These are phyloP conservation scores for Ogataea philodendri DNA, from an alignment of 805 yeast species.

Conservation along the genomic window DNA sequence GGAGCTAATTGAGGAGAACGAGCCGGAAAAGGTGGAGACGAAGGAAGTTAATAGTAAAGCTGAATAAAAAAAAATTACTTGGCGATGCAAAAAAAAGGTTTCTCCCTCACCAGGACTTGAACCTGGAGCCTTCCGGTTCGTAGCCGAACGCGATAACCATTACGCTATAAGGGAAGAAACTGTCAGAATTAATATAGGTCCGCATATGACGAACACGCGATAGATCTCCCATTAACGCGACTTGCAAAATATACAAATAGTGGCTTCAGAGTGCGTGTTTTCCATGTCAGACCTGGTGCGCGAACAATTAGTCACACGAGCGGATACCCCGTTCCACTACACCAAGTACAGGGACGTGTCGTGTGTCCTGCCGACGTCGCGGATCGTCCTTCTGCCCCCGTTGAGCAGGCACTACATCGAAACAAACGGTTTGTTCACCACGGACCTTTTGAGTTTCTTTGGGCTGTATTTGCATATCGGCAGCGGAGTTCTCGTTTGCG, in stretches of 20 bases:
- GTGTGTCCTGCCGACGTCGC: slow-evolving; percentile 16
- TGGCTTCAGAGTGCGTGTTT: slow-evolving; percentile 5
- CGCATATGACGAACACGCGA: background rate
- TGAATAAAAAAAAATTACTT: slow-evolving; percentile 32
- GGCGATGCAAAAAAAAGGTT: slow-evolving; percentile 13
- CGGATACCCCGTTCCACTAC: slow-evolving; percentile 20
- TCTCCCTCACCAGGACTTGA: slow-evolving; percentile 52
- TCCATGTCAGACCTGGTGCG: slow-evolving; percentile 15
- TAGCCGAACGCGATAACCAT: slow-evolving; percentile 36
- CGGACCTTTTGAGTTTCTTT: slow-evolving; percentile 26
- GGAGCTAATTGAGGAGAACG: slow-evolving; percentile 40
- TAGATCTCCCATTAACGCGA: background rate
- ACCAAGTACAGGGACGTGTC: slow-evolving; percentile 23
- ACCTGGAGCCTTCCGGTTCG: slow-evolving; percentile 46
- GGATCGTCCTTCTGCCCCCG: slow-evolving; percentile 17
- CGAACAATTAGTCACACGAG: slow-evolving; percentile 28
- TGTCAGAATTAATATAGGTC: slow-evolving; percentile 1
- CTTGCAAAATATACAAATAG: too few relatives aligned
- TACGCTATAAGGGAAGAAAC: slow-evolving; percentile 32
- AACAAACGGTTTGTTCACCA: slow-evolving; percentile 14
- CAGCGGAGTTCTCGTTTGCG: slow-evolving; percentile 23
- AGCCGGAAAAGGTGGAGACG: slow-evolving; percentile 1
- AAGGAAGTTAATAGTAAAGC: slow-evolving; percentile 1
- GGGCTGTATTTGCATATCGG: slow-evolving; percentile 29
- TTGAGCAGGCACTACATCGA: slow-evolving; percentile 5